phyloP scores from a whole-genome alignment of 345 rosid species.

The Salix suchowensis region DNA sequence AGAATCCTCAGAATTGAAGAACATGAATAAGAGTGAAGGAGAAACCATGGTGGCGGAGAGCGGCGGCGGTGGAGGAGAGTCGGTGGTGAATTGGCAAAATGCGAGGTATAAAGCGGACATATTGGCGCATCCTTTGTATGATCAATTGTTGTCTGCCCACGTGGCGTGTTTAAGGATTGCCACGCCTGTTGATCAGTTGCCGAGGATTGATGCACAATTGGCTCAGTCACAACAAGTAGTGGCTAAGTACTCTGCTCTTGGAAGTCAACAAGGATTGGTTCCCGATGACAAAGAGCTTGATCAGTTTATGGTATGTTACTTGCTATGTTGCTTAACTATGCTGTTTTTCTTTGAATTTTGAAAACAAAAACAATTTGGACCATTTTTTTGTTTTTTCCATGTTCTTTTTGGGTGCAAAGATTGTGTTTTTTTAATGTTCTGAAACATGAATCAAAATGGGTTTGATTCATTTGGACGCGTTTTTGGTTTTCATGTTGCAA shows the following conservation, averaged over 20 bases:
- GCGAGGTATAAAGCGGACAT: slow-evolving; percentile 87
- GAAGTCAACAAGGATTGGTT: slow-evolving; percentile 52
- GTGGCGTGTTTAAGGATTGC: slow-evolving; percentile 87
- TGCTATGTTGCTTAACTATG: slow-evolving; percentile 36
- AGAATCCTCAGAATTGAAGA: slow-evolving; percentile 44
- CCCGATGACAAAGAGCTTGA: slow-evolving; percentile 88
- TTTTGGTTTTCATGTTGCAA: neutral
- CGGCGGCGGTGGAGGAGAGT: slow-evolving; percentile 35
- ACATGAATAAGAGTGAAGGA: slow-evolving; percentile 36
- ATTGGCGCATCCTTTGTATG: slow-evolving; percentile 80
- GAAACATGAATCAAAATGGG: neutral
- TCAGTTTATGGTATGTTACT: slow-evolving; percentile 77
- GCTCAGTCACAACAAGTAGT: slow-evolving; percentile 95
- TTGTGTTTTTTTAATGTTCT: neutral
- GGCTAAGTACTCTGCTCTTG: slow-evolving; percentile 72
- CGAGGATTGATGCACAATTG: slow-evolving; percentile 92
- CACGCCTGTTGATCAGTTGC: slow-evolving; percentile 92
- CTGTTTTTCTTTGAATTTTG: neutral
- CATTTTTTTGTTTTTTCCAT: neutral
- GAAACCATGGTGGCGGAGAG: slow-evolving; percentile 29
- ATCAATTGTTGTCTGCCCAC: slow-evolving; percentile 87
- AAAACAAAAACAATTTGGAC: neutral
- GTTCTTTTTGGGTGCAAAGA: neutral
- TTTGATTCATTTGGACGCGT: neutral
- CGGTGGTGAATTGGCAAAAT: slow-evolving; percentile 73